Conservation (phyloP, 2,329 filamentous ascomycete genomes). For the Pseudogymnoascus sp. region DNA sequence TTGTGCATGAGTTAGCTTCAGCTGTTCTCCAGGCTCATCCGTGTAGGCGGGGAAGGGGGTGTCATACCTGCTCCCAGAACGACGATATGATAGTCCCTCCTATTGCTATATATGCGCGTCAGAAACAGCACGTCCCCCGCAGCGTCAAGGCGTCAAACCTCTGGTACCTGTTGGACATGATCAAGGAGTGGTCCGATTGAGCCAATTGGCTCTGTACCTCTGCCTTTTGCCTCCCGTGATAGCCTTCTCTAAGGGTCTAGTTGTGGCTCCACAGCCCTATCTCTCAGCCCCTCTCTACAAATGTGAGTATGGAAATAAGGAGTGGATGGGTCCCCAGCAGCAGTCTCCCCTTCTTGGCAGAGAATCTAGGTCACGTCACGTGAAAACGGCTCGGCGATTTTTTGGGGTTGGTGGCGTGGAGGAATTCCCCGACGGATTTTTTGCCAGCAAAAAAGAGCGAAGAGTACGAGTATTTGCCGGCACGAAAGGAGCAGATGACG, state of each 20-base stretch:
- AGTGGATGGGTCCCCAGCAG: not conserved
- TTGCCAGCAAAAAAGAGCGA: not conserved
- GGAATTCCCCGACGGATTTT: not conserved
- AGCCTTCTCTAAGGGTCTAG: slow-evolving; percentile 1
- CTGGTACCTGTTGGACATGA: slow-evolving; percentile 9
- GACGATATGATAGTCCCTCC: slow-evolving; percentile 58
- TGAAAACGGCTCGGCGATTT: not conserved
- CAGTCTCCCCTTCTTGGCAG: not conserved
- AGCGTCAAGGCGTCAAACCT: not conserved
- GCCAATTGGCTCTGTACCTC: slow-evolving; percentile 4
- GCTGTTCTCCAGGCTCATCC: not conserved
- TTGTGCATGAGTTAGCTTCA: slow-evolving; percentile 24
- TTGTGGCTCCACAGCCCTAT: slow-evolving; percentile 5
- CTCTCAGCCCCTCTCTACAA: slow-evolving; percentile 2
- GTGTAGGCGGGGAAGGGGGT: not conserved
- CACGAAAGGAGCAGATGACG: not conserved
- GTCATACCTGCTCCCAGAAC: slow-evolving; percentile 51
- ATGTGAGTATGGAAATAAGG: slow-evolving; percentile 5
- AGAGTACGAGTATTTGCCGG: not conserved
- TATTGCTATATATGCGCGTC: slow-evolving; percentile 19
- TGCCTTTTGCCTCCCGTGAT: not conserved
- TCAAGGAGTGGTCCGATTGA: not conserved
- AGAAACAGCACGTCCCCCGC: slow-evolving; percentile 6
- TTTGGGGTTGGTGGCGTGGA: not conserved
- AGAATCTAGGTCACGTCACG: not conserved